Percentiles rank a stretch among this genome's conserved stretches.
phyloP scores from a whole-genome alignment of 768 basidiomycete species.

The Clitopilus passeckerianus region DNA sequence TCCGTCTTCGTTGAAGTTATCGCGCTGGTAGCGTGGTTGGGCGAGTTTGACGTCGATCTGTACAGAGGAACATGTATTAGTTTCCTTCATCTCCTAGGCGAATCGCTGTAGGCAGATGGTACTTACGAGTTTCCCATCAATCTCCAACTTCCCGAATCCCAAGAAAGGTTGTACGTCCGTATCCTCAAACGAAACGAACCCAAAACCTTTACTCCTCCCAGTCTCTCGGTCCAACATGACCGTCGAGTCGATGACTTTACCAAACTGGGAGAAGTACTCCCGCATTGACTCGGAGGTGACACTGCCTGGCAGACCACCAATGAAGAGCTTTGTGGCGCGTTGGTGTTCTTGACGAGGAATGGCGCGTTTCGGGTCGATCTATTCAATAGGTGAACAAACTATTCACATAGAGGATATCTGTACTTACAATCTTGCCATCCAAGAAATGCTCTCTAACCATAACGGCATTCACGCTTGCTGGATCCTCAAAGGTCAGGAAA shows the following conservation, averaged over 20 bases:
- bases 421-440: constrained; percentile 93
- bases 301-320: constrained; percentile 87
- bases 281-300: constrained; percentile 95
- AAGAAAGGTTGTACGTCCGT: constrained; percentile 88
- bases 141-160: constrained; percentile 82
- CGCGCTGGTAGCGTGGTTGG: constrained; percentile 82
- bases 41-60: constrained; percentile 98
- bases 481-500: constrained; percentile 93
- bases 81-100: background rate
- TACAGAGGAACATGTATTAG: background rate
- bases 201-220: constrained; percentile 93
- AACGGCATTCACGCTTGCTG: constrained; percentile 90
- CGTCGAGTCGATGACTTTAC: constrained; percentile 94
- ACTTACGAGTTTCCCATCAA: constrained; percentile 92
- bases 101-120: background rate
- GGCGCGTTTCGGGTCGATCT: constrained; percentile 99
- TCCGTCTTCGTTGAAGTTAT: constrained; percentile 47
- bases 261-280: constrained; percentile 90
- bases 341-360: constrained; percentile 96
- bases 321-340: constrained; percentile 90
- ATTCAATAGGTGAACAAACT: background rate
- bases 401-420: constrained; percentile 3
- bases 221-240: constrained; percentile 99
- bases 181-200: constrained; percentile 94
- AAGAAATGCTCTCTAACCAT: constrained; percentile 94